These are phyloP conservation scores for Centella asiatica DNA, from an alignment of 129 eudicot genomes.

Conservation along the genomic window DNA sequence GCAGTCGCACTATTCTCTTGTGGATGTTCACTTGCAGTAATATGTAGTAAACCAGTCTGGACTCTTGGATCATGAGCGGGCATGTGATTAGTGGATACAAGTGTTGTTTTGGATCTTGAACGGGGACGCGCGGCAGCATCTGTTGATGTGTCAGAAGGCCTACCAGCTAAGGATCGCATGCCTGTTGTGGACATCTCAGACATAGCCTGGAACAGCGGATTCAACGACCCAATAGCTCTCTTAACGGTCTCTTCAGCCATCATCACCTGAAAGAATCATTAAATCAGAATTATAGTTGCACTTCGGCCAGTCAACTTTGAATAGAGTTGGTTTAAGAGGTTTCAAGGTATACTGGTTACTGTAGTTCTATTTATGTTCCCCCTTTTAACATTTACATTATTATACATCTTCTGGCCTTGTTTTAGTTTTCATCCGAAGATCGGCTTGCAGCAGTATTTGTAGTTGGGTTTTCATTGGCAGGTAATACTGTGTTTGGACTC, in stretches of 20 bases:
- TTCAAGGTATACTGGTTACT: constrained; percentile 49
- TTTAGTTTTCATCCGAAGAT: constrained; percentile 70
- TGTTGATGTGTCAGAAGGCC: constrained; percentile 62
- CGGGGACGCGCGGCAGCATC: constrained; percentile 69
- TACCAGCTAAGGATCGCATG: constrained; percentile 52
- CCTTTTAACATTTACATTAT: background rate
- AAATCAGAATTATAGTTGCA: no score
- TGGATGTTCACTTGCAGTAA: constrained; percentile 34
- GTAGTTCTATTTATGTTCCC: background rate
- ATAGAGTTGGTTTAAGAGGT: constrained; percentile 84
- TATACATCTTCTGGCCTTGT: constrained; percentile 5
- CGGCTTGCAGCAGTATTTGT: constrained; percentile 84
- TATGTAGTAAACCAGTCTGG: constrained; percentile 39
- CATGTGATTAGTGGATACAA: constrained; percentile 42
- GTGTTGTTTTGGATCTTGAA: constrained; percentile 60
- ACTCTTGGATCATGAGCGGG: constrained; percentile 29
- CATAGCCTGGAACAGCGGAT: constrained; percentile 76
- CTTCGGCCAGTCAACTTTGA: constrained; percentile 49
- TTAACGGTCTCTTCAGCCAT: constrained; percentile 99
- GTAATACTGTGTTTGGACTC: constrained; percentile 29
- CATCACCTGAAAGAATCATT: constrained; percentile 78
- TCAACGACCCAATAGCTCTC: constrained; percentile 78
- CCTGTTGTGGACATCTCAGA: constrained; percentile 74
- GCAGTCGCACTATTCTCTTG: constrained; percentile 36
- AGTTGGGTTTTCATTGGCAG: constrained; percentile 80